phyloP scores from a whole-genome alignment of 352 stramenopile genomes.

The Pythium rishiriense region DNA sequence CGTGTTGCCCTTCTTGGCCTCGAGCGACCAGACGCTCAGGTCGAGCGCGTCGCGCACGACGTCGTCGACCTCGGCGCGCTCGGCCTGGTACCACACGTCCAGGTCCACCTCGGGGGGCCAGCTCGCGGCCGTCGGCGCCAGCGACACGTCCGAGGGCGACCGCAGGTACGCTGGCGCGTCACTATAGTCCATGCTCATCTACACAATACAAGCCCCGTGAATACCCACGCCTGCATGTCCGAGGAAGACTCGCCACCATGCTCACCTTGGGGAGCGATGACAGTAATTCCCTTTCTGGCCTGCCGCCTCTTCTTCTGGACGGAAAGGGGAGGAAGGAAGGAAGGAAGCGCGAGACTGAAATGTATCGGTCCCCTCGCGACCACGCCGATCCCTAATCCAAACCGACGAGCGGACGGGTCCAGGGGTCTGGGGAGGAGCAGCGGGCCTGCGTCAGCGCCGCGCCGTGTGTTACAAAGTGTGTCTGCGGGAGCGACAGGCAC shows the following conservation, averaged over 20 bases:
- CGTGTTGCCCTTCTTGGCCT: conserved; percentile 62
- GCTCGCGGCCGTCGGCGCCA: conserved; percentile 17
- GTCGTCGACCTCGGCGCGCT: conserved; percentile 71
- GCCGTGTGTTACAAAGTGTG: conserved; percentile 19
- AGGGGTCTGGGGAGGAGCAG: not conserved
- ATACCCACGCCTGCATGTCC: not conserved
- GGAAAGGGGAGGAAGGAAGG: conserved; percentile 6
- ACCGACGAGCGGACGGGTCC: conserved; percentile 26
- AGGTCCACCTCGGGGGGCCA: conserved; percentile 82
- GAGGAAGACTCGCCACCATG: not conserved
- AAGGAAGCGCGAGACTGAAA: conserved; percentile 16
- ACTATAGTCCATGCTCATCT: conserved; percentile 27
- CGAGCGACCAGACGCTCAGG: conserved; percentile 75
- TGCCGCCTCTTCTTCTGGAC: conserved; percentile 10
- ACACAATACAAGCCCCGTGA: conserved; percentile 1
- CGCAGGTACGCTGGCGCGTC: conserved; percentile 14
- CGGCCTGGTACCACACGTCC: conserved; percentile 70
- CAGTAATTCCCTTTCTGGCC: conserved; percentile 15
- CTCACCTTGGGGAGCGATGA: conserved; percentile 6
- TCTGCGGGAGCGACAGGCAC: conserved; percentile 3
- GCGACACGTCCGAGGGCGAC: conserved; percentile 17
- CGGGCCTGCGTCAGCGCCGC: not conserved
- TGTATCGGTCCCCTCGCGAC: conserved; percentile 11
- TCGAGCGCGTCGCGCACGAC: conserved; percentile 64
- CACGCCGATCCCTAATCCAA: not conserved